Evolutionary conservation across 1,284 basidiomycete species (phyloP).

Genomic region (Cutaneotrichosporon sp.): DNA sequence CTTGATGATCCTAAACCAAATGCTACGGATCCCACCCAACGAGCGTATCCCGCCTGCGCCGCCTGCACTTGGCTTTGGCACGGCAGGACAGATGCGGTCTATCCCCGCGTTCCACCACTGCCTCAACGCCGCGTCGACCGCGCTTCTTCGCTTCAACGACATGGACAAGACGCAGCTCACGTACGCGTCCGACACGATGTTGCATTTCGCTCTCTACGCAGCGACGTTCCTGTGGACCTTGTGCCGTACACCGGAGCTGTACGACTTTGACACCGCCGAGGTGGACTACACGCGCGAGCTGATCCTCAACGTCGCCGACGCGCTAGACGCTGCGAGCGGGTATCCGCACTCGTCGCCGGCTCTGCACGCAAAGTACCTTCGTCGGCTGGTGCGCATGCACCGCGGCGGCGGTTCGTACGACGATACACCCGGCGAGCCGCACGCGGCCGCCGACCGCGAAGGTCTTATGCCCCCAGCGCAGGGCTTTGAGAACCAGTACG

Average conservation of each 20-base stretch:
- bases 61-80: conserved; percentile 4
- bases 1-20: conserved; percentile 35
- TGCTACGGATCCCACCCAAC: conserved; percentile 27
- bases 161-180: conserved; percentile 29
- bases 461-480: background rate
- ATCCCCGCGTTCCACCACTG: conserved; percentile 36
- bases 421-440: background rate
- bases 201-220: conserved; percentile 40
- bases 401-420: background rate
- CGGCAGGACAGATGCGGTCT: conserved; percentile 19
- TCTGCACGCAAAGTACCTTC: conserved; percentile 33
- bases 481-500: background rate
- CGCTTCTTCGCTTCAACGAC: conserved; percentile 27
- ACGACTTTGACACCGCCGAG: conserved; percentile 30
- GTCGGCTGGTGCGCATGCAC: conserved; percentile 22
- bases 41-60: conserved; percentile 24
- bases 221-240: conserved; percentile 33
- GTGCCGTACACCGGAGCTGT: conserved; percentile 25
- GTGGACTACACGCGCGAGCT: conserved; percentile 34
- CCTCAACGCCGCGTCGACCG: conserved; percentile 29
- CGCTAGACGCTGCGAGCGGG: conserved; percentile 25
- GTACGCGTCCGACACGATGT: conserved; percentile 35
- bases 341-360: conserved; percentile 31
- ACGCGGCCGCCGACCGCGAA: conserved; percentile 1
- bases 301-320: conserved; percentile 29